phyloP scores from a whole-genome alignment of 768 basidiomycete species.

The Leccinum boreale region DNA sequence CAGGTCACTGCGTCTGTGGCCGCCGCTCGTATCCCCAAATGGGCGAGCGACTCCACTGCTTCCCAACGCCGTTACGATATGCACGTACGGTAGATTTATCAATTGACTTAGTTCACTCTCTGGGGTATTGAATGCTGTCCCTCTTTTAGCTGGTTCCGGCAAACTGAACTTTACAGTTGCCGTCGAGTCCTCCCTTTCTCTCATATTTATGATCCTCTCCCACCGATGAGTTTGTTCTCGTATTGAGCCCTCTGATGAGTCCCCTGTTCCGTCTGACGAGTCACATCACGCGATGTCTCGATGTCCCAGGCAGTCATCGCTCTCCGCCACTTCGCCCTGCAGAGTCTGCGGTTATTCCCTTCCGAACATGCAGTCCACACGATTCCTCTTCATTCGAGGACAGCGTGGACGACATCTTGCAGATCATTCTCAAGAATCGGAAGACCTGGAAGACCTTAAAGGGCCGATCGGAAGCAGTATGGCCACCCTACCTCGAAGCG shows the following conservation, averaged over 20 bases:
- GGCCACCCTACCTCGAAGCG: conserved; percentile 78
- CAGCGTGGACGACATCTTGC: conserved; percentile 51
- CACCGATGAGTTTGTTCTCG: background rate
- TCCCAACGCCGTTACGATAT: conserved; percentile 4
- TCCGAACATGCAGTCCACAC: conserved; percentile 9
- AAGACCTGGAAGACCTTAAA: conserved; percentile 75
- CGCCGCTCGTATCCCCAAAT: conserved; percentile 14
- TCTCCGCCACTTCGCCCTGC: background rate
- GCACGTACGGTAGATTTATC: background rate
- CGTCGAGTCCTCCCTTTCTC: conserved; percentile 13
- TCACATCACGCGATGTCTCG: conserved; percentile 2
- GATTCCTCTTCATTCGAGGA: conserved; percentile 12
- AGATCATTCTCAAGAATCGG: conserved; percentile 62
- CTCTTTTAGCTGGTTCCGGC: conserved; percentile 20
- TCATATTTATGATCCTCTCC: conserved; percentile 25
- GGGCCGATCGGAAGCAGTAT: conserved; percentile 66
- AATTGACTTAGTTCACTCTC: background rate
- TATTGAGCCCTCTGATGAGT: conserved; percentile 15
- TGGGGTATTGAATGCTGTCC: background rate
- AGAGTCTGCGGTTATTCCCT: conserved; percentile 3
- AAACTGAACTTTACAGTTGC: conserved; percentile 14
- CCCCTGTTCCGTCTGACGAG: conserved; percentile 1
- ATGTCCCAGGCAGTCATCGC: background rate
- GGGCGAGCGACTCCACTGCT: conserved; percentile 2
- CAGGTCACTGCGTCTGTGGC: background rate